A percentile compares a stretch with the other conserved stretches of the same genome.
These are phyloP conservation scores for Trichoderma breve DNA, from an alignment of 2,329 filamentous ascomycete species.

Conservation along the genomic window DNA sequence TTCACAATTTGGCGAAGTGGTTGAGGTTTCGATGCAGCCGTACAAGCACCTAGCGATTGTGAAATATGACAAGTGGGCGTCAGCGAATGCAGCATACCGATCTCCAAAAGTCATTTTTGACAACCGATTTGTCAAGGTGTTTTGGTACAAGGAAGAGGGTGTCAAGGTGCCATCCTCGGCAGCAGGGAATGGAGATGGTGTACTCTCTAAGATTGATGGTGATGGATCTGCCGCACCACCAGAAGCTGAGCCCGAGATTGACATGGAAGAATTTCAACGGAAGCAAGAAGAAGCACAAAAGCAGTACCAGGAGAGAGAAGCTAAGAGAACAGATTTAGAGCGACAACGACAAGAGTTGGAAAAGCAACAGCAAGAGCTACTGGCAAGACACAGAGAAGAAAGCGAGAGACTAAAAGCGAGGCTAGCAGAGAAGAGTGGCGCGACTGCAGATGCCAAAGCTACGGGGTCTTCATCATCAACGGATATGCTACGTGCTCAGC, in stretches of 20 bases:
- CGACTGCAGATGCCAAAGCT: constrained; percentile 23
- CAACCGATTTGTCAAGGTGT: constrained; percentile 82
- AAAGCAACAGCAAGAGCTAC: constrained; percentile 58
- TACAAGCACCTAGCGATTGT: constrained; percentile 68
- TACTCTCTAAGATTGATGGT: constrained; percentile 18
- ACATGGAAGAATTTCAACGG: constrained; percentile 66
- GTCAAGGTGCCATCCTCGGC: constrained; percentile 32
- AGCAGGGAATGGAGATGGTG: constrained; percentile 30
- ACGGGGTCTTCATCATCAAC: constrained; percentile 40
- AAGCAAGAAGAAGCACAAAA: constrained; percentile 72
- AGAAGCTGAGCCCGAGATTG: constrained; percentile 53
- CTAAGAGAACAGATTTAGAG: constrained; percentile 62
- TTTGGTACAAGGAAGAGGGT: constrained; percentile 64
- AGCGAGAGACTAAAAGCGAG: constrained; percentile 63
- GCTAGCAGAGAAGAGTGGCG: constrained; percentile 36
- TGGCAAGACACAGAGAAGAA: constrained; percentile 64
- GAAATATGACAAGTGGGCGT: constrained; percentile 63
- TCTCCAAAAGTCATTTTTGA: constrained; percentile 81
- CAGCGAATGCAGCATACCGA: constrained; percentile 68
- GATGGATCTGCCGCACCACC: constrained; percentile 24
- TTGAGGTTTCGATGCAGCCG: constrained; percentile 62
- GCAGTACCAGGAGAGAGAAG: constrained; percentile 62
- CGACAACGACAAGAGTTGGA: constrained; percentile 63
- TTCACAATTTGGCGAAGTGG: constrained; percentile 65
- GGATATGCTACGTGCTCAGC: constrained; percentile 65